These are phyloP conservation scores for Coprinellus micaceus DNA, from an alignment of 768 basidiomycete genomes.

Conservation along the genomic window DNA sequence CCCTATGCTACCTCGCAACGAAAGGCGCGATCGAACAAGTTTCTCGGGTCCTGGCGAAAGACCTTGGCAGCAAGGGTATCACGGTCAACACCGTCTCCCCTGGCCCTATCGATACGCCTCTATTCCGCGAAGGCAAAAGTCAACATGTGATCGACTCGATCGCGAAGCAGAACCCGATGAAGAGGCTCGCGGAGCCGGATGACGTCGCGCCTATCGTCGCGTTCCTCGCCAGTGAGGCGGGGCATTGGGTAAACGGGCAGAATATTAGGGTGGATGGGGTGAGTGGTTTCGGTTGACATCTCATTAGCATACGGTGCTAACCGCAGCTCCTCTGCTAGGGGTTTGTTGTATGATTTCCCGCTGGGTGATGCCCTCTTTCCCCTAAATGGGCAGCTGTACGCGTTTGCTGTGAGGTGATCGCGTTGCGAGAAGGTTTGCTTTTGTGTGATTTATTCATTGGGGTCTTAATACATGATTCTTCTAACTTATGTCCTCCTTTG, in stretches of 20 bases:
- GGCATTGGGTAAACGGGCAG: conserved; percentile 57
- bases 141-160: conserved; percentile 43
- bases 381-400: too few species aligned
- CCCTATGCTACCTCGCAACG: conserved; percentile 49
- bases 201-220: conserved; percentile 53
- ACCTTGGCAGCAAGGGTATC: conserved; percentile 49
- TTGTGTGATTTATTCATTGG: too few species aligned
- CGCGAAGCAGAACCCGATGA: conserved; percentile 42
- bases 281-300: conserved; percentile 18
- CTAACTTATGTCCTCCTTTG: too few species aligned
- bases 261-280: conserved; percentile 58
- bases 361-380: too few species aligned
- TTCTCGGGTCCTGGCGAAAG: conserved; percentile 53
- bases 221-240: conserved; percentile 50
- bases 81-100: conserved; percentile 58
- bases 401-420: too few species aligned
- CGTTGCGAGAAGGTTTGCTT: too few species aligned
- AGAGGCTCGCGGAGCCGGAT: conserved; percentile 38
- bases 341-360: too few species aligned
- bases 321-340: too few species aligned
- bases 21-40: conserved; percentile 62
- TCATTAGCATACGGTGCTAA: background rate
- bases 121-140: conserved; percentile 55
- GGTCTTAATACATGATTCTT: too few species aligned
- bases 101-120: conserved; percentile 51